Evolutionary conservation across 1,284 basidiomycete species (phyloP).

Genomic region (Rhodotorula sp.): DNA sequence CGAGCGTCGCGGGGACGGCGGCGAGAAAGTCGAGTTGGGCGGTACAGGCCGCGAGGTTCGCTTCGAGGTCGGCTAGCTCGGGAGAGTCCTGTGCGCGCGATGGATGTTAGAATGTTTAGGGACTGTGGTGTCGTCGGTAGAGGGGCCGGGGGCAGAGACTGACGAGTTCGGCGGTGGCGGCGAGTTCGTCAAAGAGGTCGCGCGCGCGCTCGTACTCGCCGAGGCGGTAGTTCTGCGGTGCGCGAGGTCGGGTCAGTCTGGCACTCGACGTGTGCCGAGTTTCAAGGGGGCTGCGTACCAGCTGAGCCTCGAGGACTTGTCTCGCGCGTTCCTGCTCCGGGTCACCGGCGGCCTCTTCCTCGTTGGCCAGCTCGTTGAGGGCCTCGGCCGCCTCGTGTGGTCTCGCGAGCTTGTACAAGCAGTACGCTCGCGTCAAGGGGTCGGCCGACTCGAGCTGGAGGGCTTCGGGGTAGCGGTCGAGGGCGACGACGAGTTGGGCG

Average conservation of each 20-base stretch:
- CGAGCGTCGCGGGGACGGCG: conserved; percentile 29
- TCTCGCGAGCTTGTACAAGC: conserved; percentile 42
- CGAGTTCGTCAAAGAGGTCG: conserved; percentile 42
- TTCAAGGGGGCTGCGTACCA: conserved; percentile 26
- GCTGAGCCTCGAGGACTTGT: conserved; percentile 40
- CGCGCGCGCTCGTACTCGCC: conserved; percentile 36
- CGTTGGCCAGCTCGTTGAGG: conserved; percentile 16
- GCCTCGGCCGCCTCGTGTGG: conserved; percentile 20
- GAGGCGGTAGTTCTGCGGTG: conserved; percentile 40
- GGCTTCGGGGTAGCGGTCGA: conserved; percentile 37
- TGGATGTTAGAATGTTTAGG: not conserved
- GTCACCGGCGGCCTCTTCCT: conserved; percentile 9
- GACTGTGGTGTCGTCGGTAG: not conserved
- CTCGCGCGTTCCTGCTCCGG: conserved; percentile 23
- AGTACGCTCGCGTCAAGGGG: conserved; percentile 27
- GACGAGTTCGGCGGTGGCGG: conserved; percentile 39
- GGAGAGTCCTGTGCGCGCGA: conserved; percentile 41
- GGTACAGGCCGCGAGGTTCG: conserved; percentile 35
- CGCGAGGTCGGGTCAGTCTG: not conserved
- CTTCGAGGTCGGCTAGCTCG: conserved; percentile 42
- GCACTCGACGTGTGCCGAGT: not conserved
- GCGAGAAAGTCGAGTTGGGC: conserved; percentile 39
- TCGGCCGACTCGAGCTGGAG: not conserved
- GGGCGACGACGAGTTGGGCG: conserved; percentile 40
- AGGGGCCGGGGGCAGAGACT: not conserved